These are phyloP conservation scores for Nelumbo lutea DNA, from an alignment of 164 flowering plant species.

Conservation along the genomic window DNA sequence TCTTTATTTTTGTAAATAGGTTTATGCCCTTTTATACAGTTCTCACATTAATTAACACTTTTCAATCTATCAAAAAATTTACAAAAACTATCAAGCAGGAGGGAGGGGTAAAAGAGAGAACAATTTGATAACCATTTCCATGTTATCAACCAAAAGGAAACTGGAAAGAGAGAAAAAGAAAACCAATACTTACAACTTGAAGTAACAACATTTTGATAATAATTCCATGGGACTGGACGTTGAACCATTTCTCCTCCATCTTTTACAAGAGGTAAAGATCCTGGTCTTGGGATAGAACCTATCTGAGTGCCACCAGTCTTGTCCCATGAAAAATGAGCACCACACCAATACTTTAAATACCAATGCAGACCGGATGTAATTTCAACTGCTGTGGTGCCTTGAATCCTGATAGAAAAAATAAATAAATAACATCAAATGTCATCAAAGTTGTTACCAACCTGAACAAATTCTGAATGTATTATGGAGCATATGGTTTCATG, in stretches of 20 bases:
- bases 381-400: slow-evolving; percentile 86
- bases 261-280: slow-evolving; percentile 61
- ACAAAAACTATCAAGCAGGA: too few relatives aligned
- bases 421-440: neutral
- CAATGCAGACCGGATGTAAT: slow-evolving; percentile 86
- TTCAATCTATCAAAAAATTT: too few relatives aligned
- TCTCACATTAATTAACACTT: too few relatives aligned
- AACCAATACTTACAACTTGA: slow-evolving; percentile 71
- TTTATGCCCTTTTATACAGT: too few relatives aligned
- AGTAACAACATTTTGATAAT: slow-evolving; percentile 96
- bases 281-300: slow-evolving; percentile 70
- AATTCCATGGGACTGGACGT: slow-evolving; percentile 93
- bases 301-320: slow-evolving; percentile 90
- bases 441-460: neutral
- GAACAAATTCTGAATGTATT: too few relatives aligned
- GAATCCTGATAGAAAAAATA: slow-evolving; percentile 39
- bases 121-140: neutral
- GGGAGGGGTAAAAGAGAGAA: too few relatives aligned
- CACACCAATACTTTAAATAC: slow-evolving; percentile 88
- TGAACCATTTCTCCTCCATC: slow-evolving; percentile 54
- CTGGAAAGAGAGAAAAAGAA: neutral
- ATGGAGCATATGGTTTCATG: neutral
- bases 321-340: slow-evolving; percentile 95
- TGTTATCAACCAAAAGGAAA: neutral
- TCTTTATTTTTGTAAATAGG: too few relatives aligned